These are phyloP conservation scores for Penicillium lividum DNA, from an alignment of 495 filamentous ascomycete genomes.

Conservation along the genomic window DNA sequence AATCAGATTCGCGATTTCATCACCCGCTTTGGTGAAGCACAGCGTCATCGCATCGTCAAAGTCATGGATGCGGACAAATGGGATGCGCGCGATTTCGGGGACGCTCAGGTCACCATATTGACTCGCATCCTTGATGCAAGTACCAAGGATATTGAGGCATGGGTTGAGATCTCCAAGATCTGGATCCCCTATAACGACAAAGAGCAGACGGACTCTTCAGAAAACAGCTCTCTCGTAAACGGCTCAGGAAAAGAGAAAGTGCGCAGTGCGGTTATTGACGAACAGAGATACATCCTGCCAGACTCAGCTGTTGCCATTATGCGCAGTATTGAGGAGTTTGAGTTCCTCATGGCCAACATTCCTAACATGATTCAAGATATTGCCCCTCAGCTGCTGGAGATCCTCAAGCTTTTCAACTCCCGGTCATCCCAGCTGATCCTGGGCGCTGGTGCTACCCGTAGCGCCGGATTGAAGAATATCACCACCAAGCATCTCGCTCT, in stretches of 20 bases:
- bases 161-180: conserved; percentile 70
- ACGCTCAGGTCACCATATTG: conserved; percentile 63
- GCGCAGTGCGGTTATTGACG: conserved; percentile 76
- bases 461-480: conserved; percentile 94
- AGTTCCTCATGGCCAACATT: conserved; percentile 78
- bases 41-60: conserved; percentile 77
- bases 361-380: conserved; percentile 87
- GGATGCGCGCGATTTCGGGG: conserved; percentile 83
- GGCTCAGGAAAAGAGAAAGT: conserved; percentile 66
- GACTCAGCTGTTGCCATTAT: conserved; percentile 78
- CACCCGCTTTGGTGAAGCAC: conserved; percentile 67
- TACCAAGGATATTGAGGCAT: conserved; percentile 74
- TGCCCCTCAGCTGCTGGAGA: conserved; percentile 67
- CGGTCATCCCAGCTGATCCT: conserved; percentile 91
- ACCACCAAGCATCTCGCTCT: conserved; percentile 94
- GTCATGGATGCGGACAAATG: conserved; percentile 89
- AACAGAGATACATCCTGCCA: conserved; percentile 82
- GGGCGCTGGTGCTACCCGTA: conserved; percentile 86
- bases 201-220: conserved; percentile 28
- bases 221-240: conserved; percentile 43
- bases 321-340: conserved; percentile 75
- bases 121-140: conserved; percentile 72
- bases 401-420: conserved; percentile 89
- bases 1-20: conserved; percentile 91
- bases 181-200: conserved; percentile 56